Evolutionary conservation across 2,329 filamentous ascomycete species (phyloP).

Genomic region (Penicillium thymicola): DNA sequence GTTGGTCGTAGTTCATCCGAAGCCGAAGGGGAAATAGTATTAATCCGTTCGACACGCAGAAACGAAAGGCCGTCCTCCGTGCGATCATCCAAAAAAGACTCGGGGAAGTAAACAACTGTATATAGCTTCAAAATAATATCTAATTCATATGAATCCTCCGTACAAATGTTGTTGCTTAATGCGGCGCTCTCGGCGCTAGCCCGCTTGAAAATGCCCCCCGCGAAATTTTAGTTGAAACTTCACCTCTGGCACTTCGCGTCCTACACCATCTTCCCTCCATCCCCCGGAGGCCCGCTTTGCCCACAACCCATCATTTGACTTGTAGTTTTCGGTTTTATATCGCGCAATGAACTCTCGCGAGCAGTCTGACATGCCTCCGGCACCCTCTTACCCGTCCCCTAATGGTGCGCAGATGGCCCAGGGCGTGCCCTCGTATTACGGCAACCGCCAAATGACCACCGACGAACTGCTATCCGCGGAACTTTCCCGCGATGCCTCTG

Average conservation of each 20-base stretch:
- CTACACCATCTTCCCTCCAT: constrained; percentile 21
- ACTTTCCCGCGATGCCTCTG: constrained; percentile 46
- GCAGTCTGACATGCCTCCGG: constrained; percentile 43
- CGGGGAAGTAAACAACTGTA: constrained; percentile 25
- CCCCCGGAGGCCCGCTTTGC: constrained; percentile 35
- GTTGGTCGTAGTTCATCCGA: constrained; percentile 23
- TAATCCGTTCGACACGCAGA: constrained; percentile 43
- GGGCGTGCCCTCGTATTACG: constrained; percentile 44
- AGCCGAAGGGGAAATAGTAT: constrained; percentile 38
- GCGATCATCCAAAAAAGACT: constrained; percentile 28
- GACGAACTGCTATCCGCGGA: constrained; percentile 50
- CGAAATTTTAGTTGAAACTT: constrained; percentile 38
- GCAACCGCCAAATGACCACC: constrained; percentile 44
- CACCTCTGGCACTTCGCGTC: constrained; percentile 31
- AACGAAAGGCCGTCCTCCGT: constrained; percentile 43
- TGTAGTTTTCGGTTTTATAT: constrained; percentile 10
- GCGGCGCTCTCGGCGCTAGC: constrained; percentile 35
- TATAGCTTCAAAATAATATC: constrained; percentile 20
- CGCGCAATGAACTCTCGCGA: constrained; percentile 42
- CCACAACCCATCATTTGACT: constrained; percentile 21
- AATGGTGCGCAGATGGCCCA: constrained; percentile 45
- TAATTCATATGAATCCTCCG: constrained; percentile 4
- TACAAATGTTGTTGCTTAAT: constrained; percentile 33
- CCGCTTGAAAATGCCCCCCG: constrained; percentile 34
- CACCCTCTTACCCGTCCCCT: constrained; percentile 44